Base-by-base conservation (phyloP, 495 filamentous ascomycete species). In the Penicillium macrosclerotiorum region DNA sequence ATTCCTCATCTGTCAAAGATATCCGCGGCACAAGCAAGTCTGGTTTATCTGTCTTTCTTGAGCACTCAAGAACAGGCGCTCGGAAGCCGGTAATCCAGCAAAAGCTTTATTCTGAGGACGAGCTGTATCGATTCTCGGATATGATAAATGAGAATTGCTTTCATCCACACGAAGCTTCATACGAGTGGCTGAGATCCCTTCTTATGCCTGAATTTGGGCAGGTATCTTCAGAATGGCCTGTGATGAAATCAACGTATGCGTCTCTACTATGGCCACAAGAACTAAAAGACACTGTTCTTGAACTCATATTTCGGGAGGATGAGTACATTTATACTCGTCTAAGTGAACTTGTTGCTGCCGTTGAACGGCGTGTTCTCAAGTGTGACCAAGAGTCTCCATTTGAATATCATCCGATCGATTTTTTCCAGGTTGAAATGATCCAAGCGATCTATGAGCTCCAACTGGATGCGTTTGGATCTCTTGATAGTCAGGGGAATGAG, bases 401-500 rank as follows among this genome's bases (percentile, higher is more conserved):
- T 33, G 39, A 51, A 19, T 75, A 71, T 36, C 51, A 54, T 2
- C 7, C 46, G 4, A 55, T 42, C 18, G 44, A 68, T 40, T 53
- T 62, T 32, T 57, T 51, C 9, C 34, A 63, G n/a, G 41, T 67
- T 23, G 71, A 79, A n/a, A 79, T 92, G 60, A 73, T 84, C 1
- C 80, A 96, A 54, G 83, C 84, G 41, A 70, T 94, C 1, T 91
- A 90, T 48, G 93, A 99, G 62, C 72, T 99, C 7, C 89, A 96
- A 55, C 72, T 98, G 2, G 92, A 96, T 44, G 73, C 90, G 6
- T 95, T 87, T 54, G 82, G 85, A 26, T 73, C 81, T 12, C 84
- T 89, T 44, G 92, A 85, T 13, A 83, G 84, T 47, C 83, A 88
- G 0, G 84, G 76, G 59, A 90, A 81, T 46, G 80, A 83, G 11